phyloP scores from a whole-genome alignment of 345 rosid species.

The Xanthoceras sorbifolium region DNA sequence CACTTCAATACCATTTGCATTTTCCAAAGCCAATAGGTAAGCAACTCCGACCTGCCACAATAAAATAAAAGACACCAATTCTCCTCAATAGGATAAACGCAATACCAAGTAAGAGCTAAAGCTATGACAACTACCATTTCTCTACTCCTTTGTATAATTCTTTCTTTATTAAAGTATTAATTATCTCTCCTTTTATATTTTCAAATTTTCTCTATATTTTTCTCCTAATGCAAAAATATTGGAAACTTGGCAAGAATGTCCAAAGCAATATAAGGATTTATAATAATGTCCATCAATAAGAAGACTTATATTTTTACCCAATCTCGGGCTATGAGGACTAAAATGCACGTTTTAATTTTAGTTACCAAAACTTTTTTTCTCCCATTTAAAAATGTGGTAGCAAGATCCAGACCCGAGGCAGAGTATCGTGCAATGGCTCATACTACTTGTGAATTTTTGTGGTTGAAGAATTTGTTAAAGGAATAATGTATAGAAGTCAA shows the following conservation, averaged over 20 bases:
- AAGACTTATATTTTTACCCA: background rate
- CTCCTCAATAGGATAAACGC: background rate
- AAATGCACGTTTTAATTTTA: background rate
- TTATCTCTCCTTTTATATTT: background rate
- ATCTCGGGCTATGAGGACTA: background rate
- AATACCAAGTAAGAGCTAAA: background rate
- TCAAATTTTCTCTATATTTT: background rate
- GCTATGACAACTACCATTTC: background rate
- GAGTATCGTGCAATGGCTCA: too few species aligned
- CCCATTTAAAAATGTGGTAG: background rate
- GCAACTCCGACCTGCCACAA: conserved; percentile 76
- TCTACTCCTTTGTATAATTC: background rate
- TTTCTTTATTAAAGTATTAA: background rate
- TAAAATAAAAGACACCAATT: conserved; percentile 12
- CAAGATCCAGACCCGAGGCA: too few species aligned
- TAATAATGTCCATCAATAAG: background rate
- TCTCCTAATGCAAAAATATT: background rate
- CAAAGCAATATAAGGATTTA: background rate
- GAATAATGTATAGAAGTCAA: too few species aligned
- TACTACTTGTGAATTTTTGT: too few species aligned
- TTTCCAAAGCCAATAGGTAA: conserved; percentile 86
- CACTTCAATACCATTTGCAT: conserved; percentile 63
- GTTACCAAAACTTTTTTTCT: background rate
- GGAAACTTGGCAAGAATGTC: background rate
- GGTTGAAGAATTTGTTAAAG: too few species aligned